A percentile compares a stretch with the other conserved stretches of the same genome.
phyloP scores from a whole-genome alignment of 257 asterid genomes.

The Solanum pennellii region DNA sequence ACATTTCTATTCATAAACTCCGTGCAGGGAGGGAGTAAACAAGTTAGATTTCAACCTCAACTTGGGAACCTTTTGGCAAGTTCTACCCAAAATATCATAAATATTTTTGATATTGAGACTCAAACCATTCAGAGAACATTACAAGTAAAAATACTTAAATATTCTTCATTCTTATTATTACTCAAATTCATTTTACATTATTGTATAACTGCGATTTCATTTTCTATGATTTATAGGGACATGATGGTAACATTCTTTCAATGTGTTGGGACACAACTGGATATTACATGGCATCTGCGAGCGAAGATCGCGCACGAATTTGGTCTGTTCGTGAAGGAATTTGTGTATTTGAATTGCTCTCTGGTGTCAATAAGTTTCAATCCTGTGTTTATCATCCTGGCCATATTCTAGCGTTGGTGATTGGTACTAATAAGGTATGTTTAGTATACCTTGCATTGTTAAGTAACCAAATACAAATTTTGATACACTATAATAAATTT shows the following conservation, averaged over 20 bases:
- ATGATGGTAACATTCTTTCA: background rate
- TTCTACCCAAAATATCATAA: background rate
- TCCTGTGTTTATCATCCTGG: background rate
- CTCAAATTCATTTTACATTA: background rate
- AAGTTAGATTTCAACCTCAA: background rate
- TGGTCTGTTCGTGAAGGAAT: background rate
- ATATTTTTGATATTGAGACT: background rate
- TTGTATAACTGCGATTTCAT: background rate
- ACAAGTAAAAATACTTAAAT: background rate
- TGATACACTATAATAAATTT: too few relatives aligned
- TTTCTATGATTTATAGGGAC: background rate
- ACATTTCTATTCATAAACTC: background rate
- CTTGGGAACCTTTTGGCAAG: background rate
- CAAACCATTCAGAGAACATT: background rate
- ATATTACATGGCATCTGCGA: background rate
- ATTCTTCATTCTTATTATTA: background rate
- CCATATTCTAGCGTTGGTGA: background rate
- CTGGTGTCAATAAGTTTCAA: background rate
- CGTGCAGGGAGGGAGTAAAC: background rate
- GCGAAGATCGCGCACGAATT: background rate
- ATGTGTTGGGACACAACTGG: background rate
- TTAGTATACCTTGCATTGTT: too few relatives aligned
- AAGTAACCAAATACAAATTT: too few relatives aligned
- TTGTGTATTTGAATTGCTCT: background rate
- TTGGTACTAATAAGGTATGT: background rate